These are phyloP conservation scores for Beta corolliflora DNA, from an alignment of 179 eudicot species.

Conservation along the genomic window DNA sequence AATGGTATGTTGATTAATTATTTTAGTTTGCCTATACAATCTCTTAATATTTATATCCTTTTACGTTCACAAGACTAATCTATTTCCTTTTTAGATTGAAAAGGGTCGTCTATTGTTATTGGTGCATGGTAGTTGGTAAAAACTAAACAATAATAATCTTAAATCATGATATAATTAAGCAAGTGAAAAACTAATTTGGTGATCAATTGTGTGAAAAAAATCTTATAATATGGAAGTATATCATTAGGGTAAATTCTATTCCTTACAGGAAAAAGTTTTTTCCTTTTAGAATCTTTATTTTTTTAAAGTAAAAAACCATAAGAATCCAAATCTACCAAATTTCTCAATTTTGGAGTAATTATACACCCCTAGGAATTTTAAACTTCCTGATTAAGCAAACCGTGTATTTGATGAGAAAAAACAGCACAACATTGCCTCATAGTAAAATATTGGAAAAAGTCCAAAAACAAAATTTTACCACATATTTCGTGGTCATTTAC, in stretches of 20 bases:
- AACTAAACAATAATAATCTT: background rate
- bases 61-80: background rate
- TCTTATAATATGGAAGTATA: background rate
- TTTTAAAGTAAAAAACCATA: background rate
- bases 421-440: background rate
- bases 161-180: background rate
- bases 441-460: background rate
- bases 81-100: background rate
- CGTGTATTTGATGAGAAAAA: slow-evolving; percentile 7
- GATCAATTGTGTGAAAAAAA: background rate
- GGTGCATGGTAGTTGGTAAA: background rate
- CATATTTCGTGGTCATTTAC: background rate
- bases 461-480: slow-evolving; percentile 7
- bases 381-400: slow-evolving; percentile 14
- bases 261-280: background rate
- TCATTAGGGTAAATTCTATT: background rate
- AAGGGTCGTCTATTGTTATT: background rate
- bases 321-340: background rate
- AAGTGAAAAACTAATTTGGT: background rate
- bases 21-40: background rate
- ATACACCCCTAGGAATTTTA: background rate
- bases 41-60: background rate
- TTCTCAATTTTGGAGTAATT: background rate
- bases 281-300: background rate
- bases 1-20: background rate